Conservation (phyloP, 192 early-diverging fungal genomes). For the Umbelopsis sp. region DNA sequence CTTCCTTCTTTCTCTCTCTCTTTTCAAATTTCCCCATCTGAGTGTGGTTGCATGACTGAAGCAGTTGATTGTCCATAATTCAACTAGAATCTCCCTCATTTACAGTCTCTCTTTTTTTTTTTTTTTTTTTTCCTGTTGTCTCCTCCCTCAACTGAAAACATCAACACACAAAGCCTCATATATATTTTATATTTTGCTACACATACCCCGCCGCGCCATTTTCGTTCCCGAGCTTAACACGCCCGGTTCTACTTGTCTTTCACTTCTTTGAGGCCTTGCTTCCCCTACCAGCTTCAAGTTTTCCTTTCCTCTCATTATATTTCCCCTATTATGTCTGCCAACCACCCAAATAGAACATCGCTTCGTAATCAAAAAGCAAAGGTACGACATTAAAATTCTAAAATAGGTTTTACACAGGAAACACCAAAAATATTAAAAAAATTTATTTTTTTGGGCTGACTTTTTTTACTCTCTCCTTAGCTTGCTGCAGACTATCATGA, state of each 20-base stretch:
- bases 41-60: slow-evolving; percentile 18
- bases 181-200: too few relatives aligned
- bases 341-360: slow-evolving; percentile 22
- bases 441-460: not conserved
- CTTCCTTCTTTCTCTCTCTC: slow-evolving; percentile 2
- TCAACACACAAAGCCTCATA: too few relatives aligned
- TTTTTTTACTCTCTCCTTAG: slow-evolving; percentile 29
- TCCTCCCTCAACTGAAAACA: too few relatives aligned
- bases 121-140: slow-evolving; percentile 18
- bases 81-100: not conserved
- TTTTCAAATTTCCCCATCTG: slow-evolving; percentile 2
- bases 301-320: slow-evolving; percentile 18
- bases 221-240: not conserved
- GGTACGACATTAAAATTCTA: slow-evolving; percentile 23
- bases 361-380: slow-evolving; percentile 47
- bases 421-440: not conserved
- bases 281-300: not conserved
- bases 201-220: too few relatives aligned
- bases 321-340: not conserved
- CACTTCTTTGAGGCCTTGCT: too few relatives aligned
- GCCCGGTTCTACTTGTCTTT: too few relatives aligned
- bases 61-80: not conserved
- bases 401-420: not conserved
- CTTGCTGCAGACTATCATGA: slow-evolving; percentile 62
- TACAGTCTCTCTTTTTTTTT: slow-evolving; percentile 14